Evolutionary conservation across 1,139 yeast genomes (phyloP), one percentile per base, ranked within the genome.

Genomic region (Spathaspora sp.): DNA sequence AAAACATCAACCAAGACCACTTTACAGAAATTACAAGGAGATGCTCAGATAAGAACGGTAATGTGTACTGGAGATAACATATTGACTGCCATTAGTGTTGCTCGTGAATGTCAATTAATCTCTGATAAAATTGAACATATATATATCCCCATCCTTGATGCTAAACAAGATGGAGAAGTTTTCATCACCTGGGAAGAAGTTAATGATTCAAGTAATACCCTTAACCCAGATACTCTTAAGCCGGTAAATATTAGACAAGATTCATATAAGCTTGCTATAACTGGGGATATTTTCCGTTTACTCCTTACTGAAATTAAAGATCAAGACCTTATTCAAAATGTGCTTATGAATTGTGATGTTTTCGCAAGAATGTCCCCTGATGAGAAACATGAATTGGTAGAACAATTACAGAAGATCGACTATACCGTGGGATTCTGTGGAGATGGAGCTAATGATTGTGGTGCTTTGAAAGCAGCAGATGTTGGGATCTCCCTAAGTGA

Each of bases 1-100:
- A 93, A 93, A 60, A 68, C 76, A 0, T 70, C 86, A 0, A 87
- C 97, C 0, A 74, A 76, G 5, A 67, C 71, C 0, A 89, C 91
- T 0, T 76, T 93, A 48, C 57, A 66, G 15, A 76, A 79, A 49
- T 72, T 93, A 45, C 69, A 68, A 37, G 16, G 6, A 9, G 58
- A 63, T 11, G 97, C 99, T 0, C 73, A 80, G 37, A 78, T 93
- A 47, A 74, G 98, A 55, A 88, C 95, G 0, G 74, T 90, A 23
- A 95, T 93, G 99, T 95, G 99, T 64, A 93, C 99, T 0, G 99
- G 99, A 45, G 99, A 93, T 63, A 93, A 93, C 60, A 82, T 93
- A 13, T 72, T 93, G 50, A 93, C 99, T 0, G 99, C 99, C 0
- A 81, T 95, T 23, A 87, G 96, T 66, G 99, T 93, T 20, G 97